Percentiles rank a stretch among this genome's conserved stretches.
phyloP scores from a whole-genome alignment of 1,284 basidiomycete species.

The Inonotus hispidus region DNA sequence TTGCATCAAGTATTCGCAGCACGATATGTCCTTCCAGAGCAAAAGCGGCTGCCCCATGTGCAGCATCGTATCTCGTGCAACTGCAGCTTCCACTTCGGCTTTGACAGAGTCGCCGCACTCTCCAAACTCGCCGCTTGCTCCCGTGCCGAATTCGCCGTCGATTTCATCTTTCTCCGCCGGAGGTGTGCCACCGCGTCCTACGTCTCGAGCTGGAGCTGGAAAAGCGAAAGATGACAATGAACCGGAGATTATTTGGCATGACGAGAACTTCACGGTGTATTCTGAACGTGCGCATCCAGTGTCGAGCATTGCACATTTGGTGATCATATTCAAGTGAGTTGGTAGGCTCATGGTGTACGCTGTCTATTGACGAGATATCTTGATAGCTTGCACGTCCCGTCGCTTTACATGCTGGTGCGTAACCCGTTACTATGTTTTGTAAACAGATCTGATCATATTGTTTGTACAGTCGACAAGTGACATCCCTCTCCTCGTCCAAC shows the following conservation, averaged over 20 bases:
- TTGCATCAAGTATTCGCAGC: background rate
- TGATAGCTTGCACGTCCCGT: constrained; percentile 64
- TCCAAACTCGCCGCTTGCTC: constrained; percentile 17
- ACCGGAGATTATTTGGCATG: constrained; percentile 64
- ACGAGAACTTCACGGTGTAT: constrained; percentile 70
- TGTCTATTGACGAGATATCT: background rate
- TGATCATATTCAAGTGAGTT: constrained; percentile 69
- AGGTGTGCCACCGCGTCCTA: background rate
- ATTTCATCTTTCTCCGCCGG: constrained; percentile 29
- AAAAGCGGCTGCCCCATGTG: constrained; percentile 71
- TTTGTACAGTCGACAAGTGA: constrained; percentile 59
- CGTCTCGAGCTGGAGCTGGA: background rate
- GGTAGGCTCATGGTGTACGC: background rate
- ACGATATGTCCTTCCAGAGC: constrained; percentile 38
- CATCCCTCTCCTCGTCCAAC: constrained; percentile 59
- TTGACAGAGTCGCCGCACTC: constrained; percentile 10
- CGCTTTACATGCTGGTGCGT: constrained; percentile 65
- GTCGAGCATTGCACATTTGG: constrained; percentile 62
- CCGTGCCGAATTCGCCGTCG: background rate
- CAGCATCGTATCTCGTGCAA: constrained; percentile 56
- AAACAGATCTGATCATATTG: background rate
- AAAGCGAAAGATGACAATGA: constrained; percentile 25
- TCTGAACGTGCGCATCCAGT: constrained; percentile 62
- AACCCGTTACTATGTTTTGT: background rate
- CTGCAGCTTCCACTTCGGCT: constrained; percentile 22